Base-by-base conservation (phyloP, 345 rosid genomes). In the Gossypium raimondii region DNA sequence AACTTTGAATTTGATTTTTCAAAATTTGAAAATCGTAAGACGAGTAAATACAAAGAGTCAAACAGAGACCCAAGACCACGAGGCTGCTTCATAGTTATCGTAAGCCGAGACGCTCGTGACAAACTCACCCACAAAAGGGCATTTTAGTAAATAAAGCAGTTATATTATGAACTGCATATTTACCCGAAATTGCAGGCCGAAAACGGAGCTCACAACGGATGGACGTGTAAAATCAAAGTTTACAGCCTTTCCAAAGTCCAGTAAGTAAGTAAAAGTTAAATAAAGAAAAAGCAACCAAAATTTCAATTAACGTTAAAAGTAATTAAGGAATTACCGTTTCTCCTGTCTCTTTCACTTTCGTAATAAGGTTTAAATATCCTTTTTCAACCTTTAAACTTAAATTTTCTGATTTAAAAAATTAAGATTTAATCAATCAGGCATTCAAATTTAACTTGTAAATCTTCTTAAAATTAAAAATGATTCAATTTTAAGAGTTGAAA, bases 101-200 rank as follows among this genome's bases (percentile, higher is more conserved):
- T 14, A 61, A 61, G 44, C 66, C 66, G 44, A 61, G 66, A 61
- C 66, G 45, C 70, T 18, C 52, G 17, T 65, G 70, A 18, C 27
- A 2, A 2, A n/a, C 48, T 64, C 27, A 41, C 51, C 25, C 50
- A 43, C 0, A 1, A 18, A 9, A n/a, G 69, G 69, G 27, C 11
- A 65, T n/a, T 65, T 41, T n/a, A 2, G 69, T 65, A 41, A 65
- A 17, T 43, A 41, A 64, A 9, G 41, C 41, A 34, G 7, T 34
- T 5, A 45, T 11, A 47, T 47, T 47, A 47, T 9, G 11, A 9
- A 56, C 10, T 2, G 6, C 20, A 18, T 20, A 9, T 17, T 38
- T 38, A 0, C 24, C 14, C 50, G 50, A 13, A 4, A 64, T 64
- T 38, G 24, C 68, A n/a, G 68, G 68, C 50, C 50, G 50, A n/a